Evolutionary conservation across 176 grass and related monocot species (phyloP).

Genomic region (Thalia dealbata): DNA sequence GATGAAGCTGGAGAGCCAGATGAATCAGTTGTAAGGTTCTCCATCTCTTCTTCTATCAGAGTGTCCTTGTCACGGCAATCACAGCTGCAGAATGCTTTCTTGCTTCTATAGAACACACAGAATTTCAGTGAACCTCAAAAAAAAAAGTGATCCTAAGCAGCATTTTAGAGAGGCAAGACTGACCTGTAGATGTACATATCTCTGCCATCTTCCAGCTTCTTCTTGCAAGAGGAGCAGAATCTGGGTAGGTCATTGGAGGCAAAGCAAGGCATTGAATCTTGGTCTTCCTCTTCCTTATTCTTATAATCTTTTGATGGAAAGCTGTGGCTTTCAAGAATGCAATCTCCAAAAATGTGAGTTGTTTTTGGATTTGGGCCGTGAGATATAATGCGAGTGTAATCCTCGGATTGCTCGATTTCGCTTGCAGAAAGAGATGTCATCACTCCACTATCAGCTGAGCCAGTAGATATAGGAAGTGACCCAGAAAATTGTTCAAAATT

Average conservation of each 20-base stretch:
- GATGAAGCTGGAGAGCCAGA: constrained; percentile 31
- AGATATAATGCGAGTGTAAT: constrained; percentile 91
- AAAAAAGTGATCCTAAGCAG: neutral
- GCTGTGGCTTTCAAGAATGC: constrained; percentile 55
- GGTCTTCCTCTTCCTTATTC: constrained; percentile 12
- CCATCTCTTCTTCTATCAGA: constrained; percentile 61
- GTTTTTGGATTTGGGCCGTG: constrained; percentile 90
- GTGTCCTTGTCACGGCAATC: constrained; percentile 77
- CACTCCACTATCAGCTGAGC: neutral
- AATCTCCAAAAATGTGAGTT: constrained; percentile 87
- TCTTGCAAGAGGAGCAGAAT: constrained; percentile 74
- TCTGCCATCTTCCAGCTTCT: constrained; percentile 59
- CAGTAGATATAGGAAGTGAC: constrained; percentile 46
- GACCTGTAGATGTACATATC: constrained; percentile 99
- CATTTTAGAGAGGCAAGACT: neutral
- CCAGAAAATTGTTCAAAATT: constrained; percentile 41
- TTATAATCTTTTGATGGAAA: constrained; percentile 31
- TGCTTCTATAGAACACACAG: constrained; percentile 35
- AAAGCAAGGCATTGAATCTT: neutral
- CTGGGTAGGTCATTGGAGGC: constrained; percentile 41
- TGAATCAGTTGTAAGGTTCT: constrained; percentile 33
- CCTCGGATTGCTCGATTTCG: constrained; percentile 94
- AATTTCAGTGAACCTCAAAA: neutral
- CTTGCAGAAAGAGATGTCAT: constrained; percentile 55
- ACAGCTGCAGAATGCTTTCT: constrained; percentile 90